These are phyloP conservation scores for Striga hermonthica DNA, from an alignment of 305 asterid genomes.

Conservation along the genomic window DNA sequence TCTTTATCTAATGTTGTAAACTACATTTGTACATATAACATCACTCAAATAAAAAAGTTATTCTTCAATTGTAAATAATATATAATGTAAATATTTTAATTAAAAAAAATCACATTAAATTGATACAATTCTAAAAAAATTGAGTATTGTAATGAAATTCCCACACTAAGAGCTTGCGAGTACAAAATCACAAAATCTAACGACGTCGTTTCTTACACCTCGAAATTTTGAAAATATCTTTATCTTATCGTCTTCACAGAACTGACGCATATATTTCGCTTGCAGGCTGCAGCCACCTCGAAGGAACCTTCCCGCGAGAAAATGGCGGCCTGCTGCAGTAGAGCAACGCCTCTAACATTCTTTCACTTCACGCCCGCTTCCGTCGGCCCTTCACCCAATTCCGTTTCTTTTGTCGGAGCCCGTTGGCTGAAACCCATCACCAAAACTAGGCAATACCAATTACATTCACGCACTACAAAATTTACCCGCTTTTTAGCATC, in stretches of 20 bases:
- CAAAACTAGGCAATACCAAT: slow-evolving; percentile 31
- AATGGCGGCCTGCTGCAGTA: slow-evolving; percentile 53
- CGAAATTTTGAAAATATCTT: slow-evolving; percentile 26
- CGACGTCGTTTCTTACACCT: no score
- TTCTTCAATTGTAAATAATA: no score
- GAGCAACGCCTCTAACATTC: slow-evolving; percentile 38
- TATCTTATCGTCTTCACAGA: slow-evolving; percentile 20
- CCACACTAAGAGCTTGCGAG: no score
- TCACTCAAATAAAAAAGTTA: no score
- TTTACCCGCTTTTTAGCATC: slow-evolving; percentile 38
- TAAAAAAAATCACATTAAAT: no score
- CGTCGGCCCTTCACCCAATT: slow-evolving; percentile 28
- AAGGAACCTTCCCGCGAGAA: slow-evolving; percentile 15
- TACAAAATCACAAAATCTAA: no score
- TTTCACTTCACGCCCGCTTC: slow-evolving; percentile 40
- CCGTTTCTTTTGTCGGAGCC: slow-evolving; percentile 29
- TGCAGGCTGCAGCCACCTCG: background rate
- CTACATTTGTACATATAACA: no score
- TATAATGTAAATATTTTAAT: no score
- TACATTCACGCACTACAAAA: slow-evolving; percentile 38
- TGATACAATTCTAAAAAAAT: no score
- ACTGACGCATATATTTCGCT: background rate
- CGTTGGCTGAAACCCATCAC: slow-evolving; percentile 37
- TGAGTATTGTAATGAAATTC: no score
- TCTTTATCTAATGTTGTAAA: no score